Percentiles rank a stretch among this genome's conserved stretches.
These are phyloP conservation scores for Tuber aestivum DNA, from an alignment of 495 filamentous ascomycete species.

Conservation along the genomic window DNA sequence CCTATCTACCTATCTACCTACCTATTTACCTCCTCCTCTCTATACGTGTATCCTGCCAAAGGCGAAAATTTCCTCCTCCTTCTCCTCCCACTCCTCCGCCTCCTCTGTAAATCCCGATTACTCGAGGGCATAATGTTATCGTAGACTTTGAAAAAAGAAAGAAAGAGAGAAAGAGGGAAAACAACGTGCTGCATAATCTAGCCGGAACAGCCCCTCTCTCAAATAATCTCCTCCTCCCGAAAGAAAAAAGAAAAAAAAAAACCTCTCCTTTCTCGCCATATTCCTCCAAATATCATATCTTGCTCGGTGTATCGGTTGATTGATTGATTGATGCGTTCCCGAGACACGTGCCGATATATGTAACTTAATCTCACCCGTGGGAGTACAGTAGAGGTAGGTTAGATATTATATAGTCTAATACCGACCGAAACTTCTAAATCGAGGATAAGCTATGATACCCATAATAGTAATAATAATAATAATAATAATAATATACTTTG, in stretches of 20 bases:
- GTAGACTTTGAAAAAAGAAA: not conserved
- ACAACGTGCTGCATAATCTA: not conserved
- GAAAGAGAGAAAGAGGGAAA: not conserved
- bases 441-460: not conserved
- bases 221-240: not conserved
- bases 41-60: constrained; percentile 3
- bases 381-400: not conserved
- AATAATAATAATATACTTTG: too few relatives aligned
- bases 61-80: not conserved
- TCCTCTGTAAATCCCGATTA: not conserved
- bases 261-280: not conserved
- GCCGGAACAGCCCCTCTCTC: not conserved
- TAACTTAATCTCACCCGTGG: not conserved
- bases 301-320: not conserved
- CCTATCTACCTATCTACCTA: not conserved
- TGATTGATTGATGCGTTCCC: constrained; percentile 4
- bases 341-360: constrained; percentile 6
- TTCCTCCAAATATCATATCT: not conserved
- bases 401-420: too few relatives aligned
- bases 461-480: too few relatives aligned
- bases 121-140: not conserved
- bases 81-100: too few relatives aligned
- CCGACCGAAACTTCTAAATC: too few relatives aligned
- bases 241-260: too few relatives aligned
- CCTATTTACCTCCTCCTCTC: not conserved